Evolutionary conservation across 805 yeast genomes (phyloP).

Genomic region (Metschnikowia kofuensis): DNA sequence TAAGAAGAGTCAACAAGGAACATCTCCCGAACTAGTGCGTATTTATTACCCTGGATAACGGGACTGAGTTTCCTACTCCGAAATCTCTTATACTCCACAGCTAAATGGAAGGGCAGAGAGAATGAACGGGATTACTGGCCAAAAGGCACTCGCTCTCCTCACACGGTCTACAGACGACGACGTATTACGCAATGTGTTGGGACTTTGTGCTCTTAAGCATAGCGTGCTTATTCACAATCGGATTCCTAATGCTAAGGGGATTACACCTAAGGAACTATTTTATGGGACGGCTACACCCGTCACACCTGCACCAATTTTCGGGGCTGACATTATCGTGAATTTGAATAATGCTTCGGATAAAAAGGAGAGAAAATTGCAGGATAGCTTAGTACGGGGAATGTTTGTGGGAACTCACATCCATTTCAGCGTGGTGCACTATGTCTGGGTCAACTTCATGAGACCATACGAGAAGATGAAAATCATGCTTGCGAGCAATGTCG

Average conservation of each 20-base stretch:
- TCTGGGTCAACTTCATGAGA: not conserved
- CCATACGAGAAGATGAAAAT: not conserved
- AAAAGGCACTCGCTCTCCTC: not conserved
- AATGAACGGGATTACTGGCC: not conserved
- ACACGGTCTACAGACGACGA: not conserved
- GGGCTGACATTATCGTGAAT: not conserved
- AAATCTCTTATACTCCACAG: not conserved
- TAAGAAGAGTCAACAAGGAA: not conserved
- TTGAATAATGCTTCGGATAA: not conserved
- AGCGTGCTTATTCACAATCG: not conserved
- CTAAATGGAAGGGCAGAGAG: constrained; percentile 2
- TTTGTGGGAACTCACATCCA: not conserved
- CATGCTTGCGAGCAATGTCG: not conserved
- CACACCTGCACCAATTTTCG: not conserved
- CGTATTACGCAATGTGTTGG: not conserved
- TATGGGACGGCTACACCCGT: not conserved
- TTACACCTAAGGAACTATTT: not conserved
- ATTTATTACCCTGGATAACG: constrained; percentile 1
- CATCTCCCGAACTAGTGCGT: not conserved
- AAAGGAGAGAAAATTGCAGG: not conserved
- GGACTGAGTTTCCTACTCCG: constrained; percentile 1
- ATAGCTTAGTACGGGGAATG: not conserved
- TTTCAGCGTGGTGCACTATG: not conserved
- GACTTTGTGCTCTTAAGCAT: not conserved
- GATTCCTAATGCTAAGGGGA: not conserved